Evolutionary conservation across 1,284 basidiomycete genomes (phyloP).

Genomic region (Marasmius oreades): DNA sequence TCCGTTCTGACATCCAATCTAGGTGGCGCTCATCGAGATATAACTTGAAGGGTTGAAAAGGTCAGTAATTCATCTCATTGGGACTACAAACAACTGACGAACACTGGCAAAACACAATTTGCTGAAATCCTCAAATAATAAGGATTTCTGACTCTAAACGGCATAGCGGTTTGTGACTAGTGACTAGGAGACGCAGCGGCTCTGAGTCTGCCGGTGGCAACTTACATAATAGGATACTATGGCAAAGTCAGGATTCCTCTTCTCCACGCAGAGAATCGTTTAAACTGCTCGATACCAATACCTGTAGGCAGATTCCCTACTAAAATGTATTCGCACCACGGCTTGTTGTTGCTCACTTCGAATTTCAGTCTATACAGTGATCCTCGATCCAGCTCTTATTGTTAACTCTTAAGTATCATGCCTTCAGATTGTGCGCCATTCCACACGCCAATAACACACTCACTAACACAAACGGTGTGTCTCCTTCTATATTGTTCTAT

Average conservation of each 20-base stretch:
- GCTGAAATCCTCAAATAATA: neutral
- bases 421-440: too few relatives aligned
- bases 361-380: too few relatives aligned
- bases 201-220: neutral
- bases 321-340: too few relatives aligned
- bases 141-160: constrained; percentile 1
- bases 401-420: too few relatives aligned
- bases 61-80: neutral
- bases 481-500: too few relatives aligned
- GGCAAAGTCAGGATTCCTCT: neutral
- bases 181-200: neutral
- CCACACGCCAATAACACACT: too few relatives aligned
- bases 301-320: too few relatives aligned
- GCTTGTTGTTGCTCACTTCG: too few relatives aligned
- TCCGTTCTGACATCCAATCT: constrained; percentile 74
- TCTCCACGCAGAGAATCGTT: too few relatives aligned
- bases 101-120: constrained; percentile 5
- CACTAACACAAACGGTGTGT: too few relatives aligned
- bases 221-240: neutral
- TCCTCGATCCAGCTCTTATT: too few relatives aligned
- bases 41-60: constrained; percentile 37
- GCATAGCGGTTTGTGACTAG: neutral
- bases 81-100: constrained; percentile 1
- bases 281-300: too few relatives aligned
- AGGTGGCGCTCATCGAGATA: constrained; percentile 78